Conservation (phyloP, 2,329 filamentous ascomycete species). For the Sclerotinia spermophila region DNA sequence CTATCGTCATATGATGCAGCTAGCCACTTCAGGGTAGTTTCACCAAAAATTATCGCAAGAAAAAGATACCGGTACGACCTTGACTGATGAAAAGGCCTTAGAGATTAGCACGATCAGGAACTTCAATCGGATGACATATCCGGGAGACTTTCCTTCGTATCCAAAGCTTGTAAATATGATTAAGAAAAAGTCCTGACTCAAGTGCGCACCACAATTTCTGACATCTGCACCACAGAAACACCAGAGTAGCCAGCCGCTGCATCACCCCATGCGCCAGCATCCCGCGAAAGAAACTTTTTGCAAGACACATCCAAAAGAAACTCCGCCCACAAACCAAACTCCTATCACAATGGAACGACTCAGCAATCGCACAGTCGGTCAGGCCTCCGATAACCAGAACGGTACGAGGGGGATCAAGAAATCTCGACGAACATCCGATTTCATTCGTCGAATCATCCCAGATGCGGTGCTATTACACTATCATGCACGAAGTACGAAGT, state of each 20-base stretch:
- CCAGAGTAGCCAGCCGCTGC: neutral
- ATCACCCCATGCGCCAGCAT: neutral
- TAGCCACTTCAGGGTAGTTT: neutral
- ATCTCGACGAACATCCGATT: too few relatives aligned
- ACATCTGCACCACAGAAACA: neutral
- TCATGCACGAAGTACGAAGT: neutral
- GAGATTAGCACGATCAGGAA: too few relatives aligned
- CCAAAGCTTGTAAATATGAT: accelerated
- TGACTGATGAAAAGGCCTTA: too few relatives aligned
- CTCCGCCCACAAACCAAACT: neutral
- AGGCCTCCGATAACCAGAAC: neutral
- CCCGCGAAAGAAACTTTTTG: too few relatives aligned
- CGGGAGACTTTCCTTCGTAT: neutral
- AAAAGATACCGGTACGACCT: too few relatives aligned
- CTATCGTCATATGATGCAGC: neutral
- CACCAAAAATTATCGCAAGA: too few relatives aligned
- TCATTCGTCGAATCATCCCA: neutral
- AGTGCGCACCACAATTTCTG: neutral
- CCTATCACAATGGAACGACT: neutral
- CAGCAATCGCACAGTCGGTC: neutral
- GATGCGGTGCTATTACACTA: neutral
- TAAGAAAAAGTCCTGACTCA: neutral
- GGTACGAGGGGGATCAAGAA: too few relatives aligned
- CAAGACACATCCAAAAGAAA: neutral
- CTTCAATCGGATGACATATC: neutral